These are phyloP conservation scores for Cladosporium sp. DNA, from an alignment of 2,329 filamentous ascomycete genomes.

Conservation along the genomic window DNA sequence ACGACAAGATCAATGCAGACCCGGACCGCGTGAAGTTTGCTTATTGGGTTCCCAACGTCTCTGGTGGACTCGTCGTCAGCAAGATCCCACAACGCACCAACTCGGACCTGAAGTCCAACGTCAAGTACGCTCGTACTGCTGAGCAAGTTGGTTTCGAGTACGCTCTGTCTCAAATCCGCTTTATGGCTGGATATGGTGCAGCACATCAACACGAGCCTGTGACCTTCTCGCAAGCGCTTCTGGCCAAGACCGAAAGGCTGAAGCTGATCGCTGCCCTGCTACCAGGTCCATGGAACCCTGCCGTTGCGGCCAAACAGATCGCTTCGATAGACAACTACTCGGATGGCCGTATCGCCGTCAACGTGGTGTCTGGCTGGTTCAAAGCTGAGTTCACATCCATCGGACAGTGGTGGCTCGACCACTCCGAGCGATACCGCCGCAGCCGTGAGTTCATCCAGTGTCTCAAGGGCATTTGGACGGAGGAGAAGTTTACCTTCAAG, in stretches of 20 bases:
- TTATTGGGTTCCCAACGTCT: conserved; percentile 58
- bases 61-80: conserved; percentile 54
- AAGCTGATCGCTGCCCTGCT: conserved; percentile 55
- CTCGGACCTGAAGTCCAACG: conserved; percentile 53
- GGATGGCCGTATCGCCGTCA: conserved; percentile 54
- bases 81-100: conserved; percentile 53
- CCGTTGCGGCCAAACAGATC: conserved; percentile 55
- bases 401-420: conserved; percentile 57
- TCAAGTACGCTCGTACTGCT: conserved; percentile 51
- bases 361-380: conserved; percentile 57
- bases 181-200: conserved; percentile 49
- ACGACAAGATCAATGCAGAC: conserved; percentile 44
- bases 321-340: conserved; percentile 55
- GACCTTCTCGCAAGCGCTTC: conserved; percentile 53
- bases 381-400: conserved; percentile 54
- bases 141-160: conserved; percentile 54
- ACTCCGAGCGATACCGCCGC: conserved; percentile 54
- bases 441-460: conserved; percentile 54
- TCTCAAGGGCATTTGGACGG: conserved; percentile 54
- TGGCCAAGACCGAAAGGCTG: conserved; percentile 49
- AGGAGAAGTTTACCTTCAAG: conserved; percentile 51
- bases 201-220: conserved; percentile 55
- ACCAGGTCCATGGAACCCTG: conserved; percentile 53
- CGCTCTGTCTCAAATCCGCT: conserved; percentile 54
- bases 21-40: conserved; percentile 50